Base-by-base conservation (phyloP, 768 basidiomycete species). In the Lactarius pseudohatsudake region DNA sequence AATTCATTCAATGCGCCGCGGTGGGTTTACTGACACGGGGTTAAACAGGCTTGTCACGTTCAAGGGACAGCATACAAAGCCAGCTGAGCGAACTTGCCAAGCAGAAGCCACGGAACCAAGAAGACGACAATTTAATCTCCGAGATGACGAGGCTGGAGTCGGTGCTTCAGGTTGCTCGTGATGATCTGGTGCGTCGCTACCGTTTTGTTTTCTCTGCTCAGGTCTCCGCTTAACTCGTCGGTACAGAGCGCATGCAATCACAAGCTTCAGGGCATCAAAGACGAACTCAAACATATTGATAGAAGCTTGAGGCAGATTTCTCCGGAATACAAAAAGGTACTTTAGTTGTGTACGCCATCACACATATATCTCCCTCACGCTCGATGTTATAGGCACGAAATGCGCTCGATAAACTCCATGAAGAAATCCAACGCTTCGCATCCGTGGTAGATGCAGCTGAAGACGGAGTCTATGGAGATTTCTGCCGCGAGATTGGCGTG, bases 41-140 rank as follows among this genome's bases (percentile, higher is more conserved):
- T 56, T 3, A n/a, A 32, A 7, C 56, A 81, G 86, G 79, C 38
- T 78, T 87, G 16, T 77, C 80, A 32, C 87, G 90, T 50, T 81
- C 82, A 45, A 85, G 90, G 55, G 92, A 95, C 69, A 82, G 79
- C 20, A 82, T 96, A 45, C 78, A 89, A 69, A 79, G 83, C 9
- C 89, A 96, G 70, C 79, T 98, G 34, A 84, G 86, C 45, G 96
- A 98, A 50, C 82, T 98, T n/a, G 81, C 78, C 69, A 91, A 94
- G 75, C 85, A 87, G 69, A 92, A 91, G 74, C 91, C 94, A 1
- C 85, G 89, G n/a, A 84, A 84, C 3, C 91, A 92, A 73, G 87
- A 86, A 2, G 95, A 96, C 70, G 94, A 98, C 65, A 83, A 82
- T 40, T 79, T 96, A 22, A 79, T 90, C 16, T 81, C 86, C 7